Base-by-base conservation (phyloP, 108 stramenopile species). In the Parmales sp. region DNA sequence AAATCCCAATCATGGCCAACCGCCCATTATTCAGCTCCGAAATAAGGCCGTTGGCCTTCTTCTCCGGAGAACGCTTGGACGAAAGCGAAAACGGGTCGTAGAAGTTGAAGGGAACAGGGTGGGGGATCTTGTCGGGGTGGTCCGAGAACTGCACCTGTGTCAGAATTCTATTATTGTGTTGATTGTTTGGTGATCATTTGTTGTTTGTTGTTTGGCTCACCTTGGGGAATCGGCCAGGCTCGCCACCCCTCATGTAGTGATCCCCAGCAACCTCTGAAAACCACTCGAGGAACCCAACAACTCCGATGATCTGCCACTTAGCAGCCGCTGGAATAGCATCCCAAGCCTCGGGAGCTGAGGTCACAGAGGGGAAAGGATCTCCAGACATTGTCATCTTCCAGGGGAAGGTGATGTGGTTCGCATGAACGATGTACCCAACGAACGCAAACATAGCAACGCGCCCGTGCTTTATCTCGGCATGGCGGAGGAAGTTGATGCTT, bases 221-320 rank as follows among this genome's bases (percentile, higher is more conserved):
- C 43, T 74, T 78, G 65, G 87, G 87, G 76, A 79, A 86, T 23
- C 50, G 70, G 64, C 87, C 87, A 23, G 87, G 85, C 45, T 80
- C 72, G 37, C 88, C 88, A 18, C 88, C 88, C 19, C 74, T 73
- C 85, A 86, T 89, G 83, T 89, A 89, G 66, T 89, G 88, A 19
- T 70, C 68, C 31, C 80, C 80, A 37, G 73, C 83, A 39, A 82
- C 70, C 73, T 89, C 88, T 39, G 72, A 76, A 74, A 81, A 89
- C 78, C 80, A 80, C 71, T 89, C 88, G 46, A 89, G 74, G 80
- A 89, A 86, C 29, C 85, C 82, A 71, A 89, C 68, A 69, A 89
- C 84, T 45, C 84, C 82, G 70, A 89, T 81, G 78, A 89, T 89
- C 78, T 89, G 88, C 88, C 88, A 89, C 82, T 85, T 89, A 74